Base-by-base conservation (phyloP, 805 yeast genomes). In the Maudiozyma pseudohumilis region DNA sequence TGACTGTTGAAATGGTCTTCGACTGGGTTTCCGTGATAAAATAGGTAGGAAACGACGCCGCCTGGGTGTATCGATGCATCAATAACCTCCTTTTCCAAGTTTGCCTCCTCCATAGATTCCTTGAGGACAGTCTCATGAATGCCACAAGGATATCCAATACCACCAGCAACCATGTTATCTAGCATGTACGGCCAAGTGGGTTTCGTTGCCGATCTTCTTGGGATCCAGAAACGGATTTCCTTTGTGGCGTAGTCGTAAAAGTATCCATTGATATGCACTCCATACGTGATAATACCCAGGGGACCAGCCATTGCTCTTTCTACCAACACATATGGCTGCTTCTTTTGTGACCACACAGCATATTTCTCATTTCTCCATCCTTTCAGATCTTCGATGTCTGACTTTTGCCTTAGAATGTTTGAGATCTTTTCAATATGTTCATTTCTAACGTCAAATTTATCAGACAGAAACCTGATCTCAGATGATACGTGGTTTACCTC, bases 121-220 rank as follows among this genome's bases (percentile, higher is more conserved):
- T 92, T 92, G 15, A 83, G 47, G 3, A 79, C 75, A 0, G 96
- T 89, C 32, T 85, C 95, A 52, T 66, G 61, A 2, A 77, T 63
- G 0, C 87, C 85, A 46, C 74, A 66, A 0, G 95, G 95, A 55
- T 79, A 69, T 0, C 94, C 96, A 4, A 92, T 52, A 0, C 98
- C 98, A 1, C 98, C 98, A 0, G 95, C 98, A 6, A 92, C 83
- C 1, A 94, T 86, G 56, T 88, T 89, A 56, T 92, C 98, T 27
- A 88, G 69, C 82, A 75, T 80, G 0, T 83, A 81, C 0, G 98
- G 97, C 63, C 75, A 89, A 0, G 98, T 92, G 13, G 80, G 80
- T 56, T 92, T 92, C 2, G 76, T 69, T 5, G 65, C 56, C 0
- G 96, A 71, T 46, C 98, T 65, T 43, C 85, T 64, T 0, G 98